Conservation (phyloP, 805 yeast genomes). For the Komagataella kurtzmanii region DNA sequence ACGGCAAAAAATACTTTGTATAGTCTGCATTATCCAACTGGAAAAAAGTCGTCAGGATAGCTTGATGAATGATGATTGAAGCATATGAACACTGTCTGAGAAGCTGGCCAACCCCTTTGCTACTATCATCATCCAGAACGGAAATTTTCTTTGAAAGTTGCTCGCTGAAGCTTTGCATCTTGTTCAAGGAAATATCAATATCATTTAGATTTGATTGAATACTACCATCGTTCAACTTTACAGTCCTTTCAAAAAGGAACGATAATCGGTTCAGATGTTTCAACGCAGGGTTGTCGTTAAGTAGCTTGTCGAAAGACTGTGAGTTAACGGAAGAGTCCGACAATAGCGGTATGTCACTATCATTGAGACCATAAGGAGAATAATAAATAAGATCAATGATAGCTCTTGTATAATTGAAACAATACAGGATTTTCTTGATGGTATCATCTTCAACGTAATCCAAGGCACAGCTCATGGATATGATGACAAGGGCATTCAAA, state of each 20-base stretch:
- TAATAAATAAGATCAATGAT: conserved; percentile 1
- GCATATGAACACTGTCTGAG: conserved; percentile 31
- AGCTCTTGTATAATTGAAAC: not conserved
- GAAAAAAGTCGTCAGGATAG: conserved; percentile 25
- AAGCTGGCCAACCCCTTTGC: conserved; percentile 5
- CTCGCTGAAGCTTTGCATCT: conserved; percentile 19
- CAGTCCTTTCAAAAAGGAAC: conserved; percentile 17
- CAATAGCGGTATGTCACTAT: not conserved
- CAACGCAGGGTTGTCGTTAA: conserved; percentile 22
- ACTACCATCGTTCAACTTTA: conserved; percentile 6
- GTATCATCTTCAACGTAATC: not conserved
- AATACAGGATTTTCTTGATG: not conserved
- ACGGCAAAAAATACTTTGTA: conserved; percentile 6
- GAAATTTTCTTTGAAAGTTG: conserved; percentile 4
- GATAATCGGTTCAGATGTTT: conserved; percentile 37
- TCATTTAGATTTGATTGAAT: conserved; percentile 6
- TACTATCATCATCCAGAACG: conserved; percentile 3
- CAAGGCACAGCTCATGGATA: not conserved
- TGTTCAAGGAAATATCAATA: conserved; percentile 10
- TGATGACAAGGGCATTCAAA: not conserved
- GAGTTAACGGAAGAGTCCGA: not conserved
- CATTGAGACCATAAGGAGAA: conserved; percentile 1
- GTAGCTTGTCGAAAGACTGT: not conserved
- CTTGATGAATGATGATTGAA: conserved; percentile 36
- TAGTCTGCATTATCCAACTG: conserved; percentile 7